Conservation (phyloP, 2,329 filamentous ascomycete species). For the Fusarium sterilihyphosum region DNA sequence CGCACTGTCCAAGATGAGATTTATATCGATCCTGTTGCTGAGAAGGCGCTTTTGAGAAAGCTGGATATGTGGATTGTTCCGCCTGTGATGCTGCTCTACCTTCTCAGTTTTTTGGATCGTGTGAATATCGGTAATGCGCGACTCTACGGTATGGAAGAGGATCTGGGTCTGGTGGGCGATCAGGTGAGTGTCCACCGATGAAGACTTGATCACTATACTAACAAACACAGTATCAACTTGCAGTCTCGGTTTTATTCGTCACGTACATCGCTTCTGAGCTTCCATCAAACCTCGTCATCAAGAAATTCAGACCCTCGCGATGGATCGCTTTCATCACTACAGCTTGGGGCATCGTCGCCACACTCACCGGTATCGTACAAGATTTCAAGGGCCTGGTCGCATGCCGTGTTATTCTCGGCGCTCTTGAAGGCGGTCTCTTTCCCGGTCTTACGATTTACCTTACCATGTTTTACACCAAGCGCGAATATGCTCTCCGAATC, state of each 20-base stretch:
- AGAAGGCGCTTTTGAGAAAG: constrained; percentile 61
- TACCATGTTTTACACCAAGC: constrained; percentile 43
- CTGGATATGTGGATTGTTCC: constrained; percentile 71
- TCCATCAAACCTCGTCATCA: constrained; percentile 55
- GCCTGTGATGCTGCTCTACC: constrained; percentile 69
- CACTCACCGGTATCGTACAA: constrained; percentile 58
- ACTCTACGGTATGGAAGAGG: constrained; percentile 69
- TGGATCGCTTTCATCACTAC: constrained; percentile 40
- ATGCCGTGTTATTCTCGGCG: constrained; percentile 56
- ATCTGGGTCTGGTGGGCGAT: constrained; percentile 65
- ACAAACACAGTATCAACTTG: constrained; percentile 60
- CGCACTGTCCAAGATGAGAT: constrained; percentile 27
- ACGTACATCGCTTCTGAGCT: constrained; percentile 53
- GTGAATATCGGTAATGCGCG: constrained; percentile 66
- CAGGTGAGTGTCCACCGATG: neutral
- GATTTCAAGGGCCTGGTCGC: constrained; percentile 46
- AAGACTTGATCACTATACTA: rapidly evolving
- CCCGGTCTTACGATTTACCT: constrained; percentile 49
- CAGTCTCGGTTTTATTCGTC: constrained; percentile 47
- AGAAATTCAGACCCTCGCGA: constrained; percentile 50
- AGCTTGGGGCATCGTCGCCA: constrained; percentile 57
- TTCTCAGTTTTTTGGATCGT: constrained; percentile 50
- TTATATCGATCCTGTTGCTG: constrained; percentile 44
- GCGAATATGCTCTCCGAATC: constrained; percentile 40
- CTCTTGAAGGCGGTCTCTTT: constrained; percentile 58